These are phyloP conservation scores for Metschnikowia matae DNA, from an alignment of 805 yeast species.

Conservation along the genomic window DNA sequence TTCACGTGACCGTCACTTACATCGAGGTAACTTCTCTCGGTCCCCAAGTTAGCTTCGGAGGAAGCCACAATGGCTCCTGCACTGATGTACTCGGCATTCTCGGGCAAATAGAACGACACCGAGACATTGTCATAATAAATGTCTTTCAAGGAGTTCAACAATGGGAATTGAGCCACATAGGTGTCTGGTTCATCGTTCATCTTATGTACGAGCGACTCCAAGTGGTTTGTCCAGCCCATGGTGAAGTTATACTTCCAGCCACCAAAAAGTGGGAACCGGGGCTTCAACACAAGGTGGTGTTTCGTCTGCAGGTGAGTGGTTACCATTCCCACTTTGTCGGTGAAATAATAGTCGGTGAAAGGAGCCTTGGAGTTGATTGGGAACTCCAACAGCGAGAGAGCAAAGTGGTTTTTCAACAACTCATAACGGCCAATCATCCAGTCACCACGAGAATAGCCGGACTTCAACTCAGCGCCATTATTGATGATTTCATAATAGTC, in stretches of 20 bases:
- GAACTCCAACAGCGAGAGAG: slow-evolving; percentile 58
- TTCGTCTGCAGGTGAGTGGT: slow-evolving; percentile 58
- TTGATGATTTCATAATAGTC: slow-evolving; percentile 82
- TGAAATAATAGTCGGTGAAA: slow-evolving; percentile 60
- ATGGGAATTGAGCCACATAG: slow-evolving; percentile 63
- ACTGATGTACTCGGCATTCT: slow-evolving; percentile 63
- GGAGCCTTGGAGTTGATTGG: slow-evolving; percentile 36
- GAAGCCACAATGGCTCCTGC: slow-evolving; percentile 54
- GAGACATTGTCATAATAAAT: slow-evolving; percentile 61
- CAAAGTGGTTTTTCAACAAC: slow-evolving; percentile 47
- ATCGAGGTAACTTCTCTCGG: slow-evolving; percentile 65
- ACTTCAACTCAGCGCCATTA: slow-evolving; percentile 61
- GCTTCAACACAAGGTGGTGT: slow-evolving; percentile 57
- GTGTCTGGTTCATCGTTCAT: slow-evolving; percentile 38
- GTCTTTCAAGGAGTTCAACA: slow-evolving; percentile 68
- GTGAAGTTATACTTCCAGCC: slow-evolving; percentile 96
- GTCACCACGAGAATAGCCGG: slow-evolving; percentile 77
- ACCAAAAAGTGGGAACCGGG: slow-evolving; percentile 93
- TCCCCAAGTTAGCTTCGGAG: slow-evolving; percentile 25
- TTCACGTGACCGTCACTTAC: slow-evolving; percentile 73
- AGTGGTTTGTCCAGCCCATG: slow-evolving; percentile 78
- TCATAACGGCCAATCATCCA: slow-evolving; percentile 60
- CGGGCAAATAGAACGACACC: slow-evolving; percentile 74
- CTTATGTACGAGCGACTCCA: slow-evolving; percentile 49
- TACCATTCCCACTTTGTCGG: slow-evolving; percentile 91